Evolutionary conservation across 305 asterid species (phyloP), one percentile per base, ranked within the genome.

Genomic region (Rubia occidens): DNA sequence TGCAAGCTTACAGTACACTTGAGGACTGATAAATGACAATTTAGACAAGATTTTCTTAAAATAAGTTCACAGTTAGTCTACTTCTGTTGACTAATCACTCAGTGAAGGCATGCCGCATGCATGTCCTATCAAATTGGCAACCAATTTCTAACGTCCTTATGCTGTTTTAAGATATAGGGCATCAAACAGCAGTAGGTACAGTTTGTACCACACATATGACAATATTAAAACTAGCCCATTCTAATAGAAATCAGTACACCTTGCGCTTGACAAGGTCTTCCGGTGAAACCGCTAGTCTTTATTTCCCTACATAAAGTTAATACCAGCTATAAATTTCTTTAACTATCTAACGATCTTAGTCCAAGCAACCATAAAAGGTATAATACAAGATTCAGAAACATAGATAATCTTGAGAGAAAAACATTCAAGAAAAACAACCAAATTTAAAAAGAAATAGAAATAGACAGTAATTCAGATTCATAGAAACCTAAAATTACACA

Each of bases 401-500:
- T 61, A 24, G 4, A 29, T 11, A 68, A 15, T 53, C 58, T n/a
- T 24, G 10, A 54, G 21, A 14, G 18, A 47, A 47, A 13, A 47
- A 51, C 21, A 51, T 17, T 17, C 21, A 15, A 51, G 56, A 51
- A 20, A n/a, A 51, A 17, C 56, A 17, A 15, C 21, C 0, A 5
- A 51, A 51, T 15, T 15, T 51, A 7, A 51, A 51, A 17, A 51
- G 56, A 51, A 4, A 15, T 17, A 51, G 21, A 17, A 51, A 61
- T 13, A 32, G 67, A 39, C 26, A 54, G 14, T 32, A 18, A 55
- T 47, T 66, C 64, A 32, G 3, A 32, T 32, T 32, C 58, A 51
- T 15, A 51, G 72, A 70, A 64, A 42, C 60, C 60, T 58, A 63
- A 78, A 43, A 66, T 69, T 53, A 42, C 82, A 78, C 81, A 88